Conservation (phyloP, 1,284 basidiomycete genomes). For the Cutaneotrichosporon curvatum region DNA sequence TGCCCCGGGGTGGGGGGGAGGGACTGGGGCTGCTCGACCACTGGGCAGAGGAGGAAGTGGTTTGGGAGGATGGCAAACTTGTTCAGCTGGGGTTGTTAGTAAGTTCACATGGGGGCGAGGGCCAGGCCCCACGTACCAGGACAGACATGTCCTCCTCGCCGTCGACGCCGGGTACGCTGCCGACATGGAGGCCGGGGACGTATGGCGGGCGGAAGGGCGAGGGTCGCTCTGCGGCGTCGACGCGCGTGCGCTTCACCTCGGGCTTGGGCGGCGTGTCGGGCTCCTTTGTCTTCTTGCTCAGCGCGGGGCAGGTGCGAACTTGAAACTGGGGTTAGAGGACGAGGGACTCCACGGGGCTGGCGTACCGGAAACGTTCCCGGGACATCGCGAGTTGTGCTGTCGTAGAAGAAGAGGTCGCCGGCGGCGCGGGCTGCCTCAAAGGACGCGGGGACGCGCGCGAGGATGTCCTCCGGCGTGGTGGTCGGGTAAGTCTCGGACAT, state of each 20-base stretch:
- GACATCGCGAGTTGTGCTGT: conserved; percentile 58
- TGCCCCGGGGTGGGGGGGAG: conserved; percentile 70
- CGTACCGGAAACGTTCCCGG: conserved; percentile 11
- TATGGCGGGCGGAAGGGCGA: conserved; percentile 80
- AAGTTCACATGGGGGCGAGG: background rate
- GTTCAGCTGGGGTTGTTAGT: conserved; percentile 22
- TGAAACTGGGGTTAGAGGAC: conserved; percentile 56
- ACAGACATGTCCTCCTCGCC: conserved; percentile 61
- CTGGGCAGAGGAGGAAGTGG: conserved; percentile 61
- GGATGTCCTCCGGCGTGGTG: conserved; percentile 49
- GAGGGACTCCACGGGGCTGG: background rate
- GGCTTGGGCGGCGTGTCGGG: conserved; percentile 7
- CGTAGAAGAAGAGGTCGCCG: conserved; percentile 68
- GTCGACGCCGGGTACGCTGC: conserved; percentile 60
- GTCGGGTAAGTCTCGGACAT: conserved; percentile 30
- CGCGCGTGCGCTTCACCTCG: conserved; percentile 31
- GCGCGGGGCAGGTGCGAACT: conserved; percentile 68
- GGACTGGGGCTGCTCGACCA: conserved; percentile 53
- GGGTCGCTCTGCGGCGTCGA: conserved; percentile 6
- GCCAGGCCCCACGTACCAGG: conserved; percentile 55
- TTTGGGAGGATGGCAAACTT: conserved; percentile 66
- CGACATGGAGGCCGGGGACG: conserved; percentile 61
- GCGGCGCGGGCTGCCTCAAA: conserved; percentile 59
- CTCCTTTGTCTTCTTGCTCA: conserved; percentile 69
- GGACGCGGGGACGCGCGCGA: conserved; percentile 54